These are phyloP conservation scores for Colletotrichum sp. DNA, from an alignment of 2,329 filamentous ascomycete species.

Conservation along the genomic window DNA sequence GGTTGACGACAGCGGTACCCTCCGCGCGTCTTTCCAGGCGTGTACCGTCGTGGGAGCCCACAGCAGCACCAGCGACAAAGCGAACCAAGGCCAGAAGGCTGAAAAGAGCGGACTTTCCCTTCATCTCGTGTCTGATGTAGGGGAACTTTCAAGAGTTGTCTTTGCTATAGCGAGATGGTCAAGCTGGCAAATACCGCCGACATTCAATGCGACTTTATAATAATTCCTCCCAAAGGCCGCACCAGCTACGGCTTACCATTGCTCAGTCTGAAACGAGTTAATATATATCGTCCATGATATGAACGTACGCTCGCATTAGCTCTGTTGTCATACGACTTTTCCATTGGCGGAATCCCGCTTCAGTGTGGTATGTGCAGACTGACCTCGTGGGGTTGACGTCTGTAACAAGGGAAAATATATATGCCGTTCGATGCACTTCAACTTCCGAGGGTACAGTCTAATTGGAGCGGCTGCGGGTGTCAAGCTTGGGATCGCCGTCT, in stretches of 20 bases:
- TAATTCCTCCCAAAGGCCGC: not conserved
- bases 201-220: not conserved
- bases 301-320: not conserved
- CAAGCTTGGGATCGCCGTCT: not conserved
- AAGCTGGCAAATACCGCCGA: not conserved
- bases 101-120: not conserved
- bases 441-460: not conserved
- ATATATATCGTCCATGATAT: not conserved
- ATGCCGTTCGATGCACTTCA: not conserved
- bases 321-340: not conserved
- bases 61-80: not conserved
- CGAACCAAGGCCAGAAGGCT: not conserved
- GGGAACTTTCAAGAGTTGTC: not conserved
- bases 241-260: not conserved
- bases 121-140: not conserved
- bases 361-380: rapidly evolving
- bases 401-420: not conserved
- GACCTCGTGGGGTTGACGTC: not conserved
- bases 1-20: not conserved
- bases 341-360: not conserved
- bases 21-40: not conserved
- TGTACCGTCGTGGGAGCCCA: not conserved
- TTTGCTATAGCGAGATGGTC: not conserved
- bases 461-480: not conserved
- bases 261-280: rapidly evolving